phyloP scores from a whole-genome alignment of 495 filamentous ascomycete genomes.

The Xylaria grammica region DNA sequence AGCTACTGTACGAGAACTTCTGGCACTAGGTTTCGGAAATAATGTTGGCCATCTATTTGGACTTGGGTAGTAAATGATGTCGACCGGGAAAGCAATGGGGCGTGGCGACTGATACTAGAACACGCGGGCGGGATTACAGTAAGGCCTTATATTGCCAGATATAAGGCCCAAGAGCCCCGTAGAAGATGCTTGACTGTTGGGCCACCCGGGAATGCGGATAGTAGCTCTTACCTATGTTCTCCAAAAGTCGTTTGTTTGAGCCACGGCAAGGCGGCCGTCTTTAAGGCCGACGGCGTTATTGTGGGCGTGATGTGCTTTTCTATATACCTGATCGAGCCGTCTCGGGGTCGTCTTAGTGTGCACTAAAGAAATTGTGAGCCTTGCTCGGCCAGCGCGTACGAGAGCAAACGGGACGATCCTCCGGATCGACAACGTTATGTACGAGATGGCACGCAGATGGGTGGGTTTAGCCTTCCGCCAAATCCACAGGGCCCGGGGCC shows the following conservation, averaged over 20 bases:
- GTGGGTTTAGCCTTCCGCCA: neutral
- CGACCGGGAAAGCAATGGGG: slow-evolving; percentile 1
- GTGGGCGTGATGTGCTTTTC: neutral
- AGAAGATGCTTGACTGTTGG: neutral
- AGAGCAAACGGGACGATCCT: neutral
- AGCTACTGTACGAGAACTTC: neutral
- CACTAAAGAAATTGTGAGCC: neutral
- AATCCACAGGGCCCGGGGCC: neutral
- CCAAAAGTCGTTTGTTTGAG: neutral
- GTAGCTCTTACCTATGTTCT: neutral
- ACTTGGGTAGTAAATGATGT: neutral
- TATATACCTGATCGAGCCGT: neutral
- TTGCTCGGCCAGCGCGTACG: neutral
- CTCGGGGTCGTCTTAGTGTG: neutral
- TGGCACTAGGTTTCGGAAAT: neutral
- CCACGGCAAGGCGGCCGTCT: slow-evolving; percentile 2
- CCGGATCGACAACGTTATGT: slow-evolving; percentile 18
- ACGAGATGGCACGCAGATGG: neutral
- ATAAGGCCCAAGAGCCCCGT: neutral
- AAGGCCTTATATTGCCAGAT: neutral
- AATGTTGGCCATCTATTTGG: neutral
- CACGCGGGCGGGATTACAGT: neutral
- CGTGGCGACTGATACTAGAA: neutral
- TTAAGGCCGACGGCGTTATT: neutral
- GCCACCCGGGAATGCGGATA: slow-evolving; percentile 3